These are phyloP conservation scores for Aspergillus ruber DNA, from an alignment of 2,329 filamentous ascomycete genomes.

Conservation along the genomic window DNA sequence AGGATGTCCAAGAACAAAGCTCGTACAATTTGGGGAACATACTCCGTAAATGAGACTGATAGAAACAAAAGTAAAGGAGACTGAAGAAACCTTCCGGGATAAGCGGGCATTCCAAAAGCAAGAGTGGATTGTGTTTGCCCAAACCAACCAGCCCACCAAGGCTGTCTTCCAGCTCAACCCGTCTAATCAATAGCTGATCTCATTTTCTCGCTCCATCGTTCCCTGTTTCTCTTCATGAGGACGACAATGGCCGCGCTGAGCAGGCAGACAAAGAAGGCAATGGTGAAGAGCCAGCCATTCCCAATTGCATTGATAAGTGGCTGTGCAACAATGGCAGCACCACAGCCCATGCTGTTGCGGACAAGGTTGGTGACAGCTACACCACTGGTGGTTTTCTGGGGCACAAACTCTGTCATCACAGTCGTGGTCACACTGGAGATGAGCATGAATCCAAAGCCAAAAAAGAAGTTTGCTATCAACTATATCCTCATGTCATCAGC, in stretches of 20 bases:
- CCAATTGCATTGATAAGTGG: conserved; percentile 36
- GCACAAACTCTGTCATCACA: conserved; percentile 41
- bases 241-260: conserved; percentile 5
- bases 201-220: conserved; percentile 2
- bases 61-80: background rate
- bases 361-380: conserved; percentile 39
- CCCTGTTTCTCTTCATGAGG: conserved; percentile 3
- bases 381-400: conserved; percentile 29
- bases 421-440: conserved; percentile 31
- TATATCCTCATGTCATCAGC: background rate
- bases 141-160: background rate
- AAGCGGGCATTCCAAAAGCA: background rate
- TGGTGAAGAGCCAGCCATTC: conserved; percentile 37
- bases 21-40: background rate
- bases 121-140: background rate
- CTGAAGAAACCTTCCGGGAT: background rate
- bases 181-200: background rate
- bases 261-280: conserved; percentile 1
- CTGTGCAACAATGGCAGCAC: conserved; percentile 31
- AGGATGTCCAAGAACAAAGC: background rate
- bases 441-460: conserved; percentile 33
- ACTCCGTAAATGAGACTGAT: background rate
- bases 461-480: conserved; percentile 19
- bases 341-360: conserved; percentile 34
- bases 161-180: background rate